Base-by-base conservation (phyloP, 306 rosid species). In the Quercus suber region DNA sequence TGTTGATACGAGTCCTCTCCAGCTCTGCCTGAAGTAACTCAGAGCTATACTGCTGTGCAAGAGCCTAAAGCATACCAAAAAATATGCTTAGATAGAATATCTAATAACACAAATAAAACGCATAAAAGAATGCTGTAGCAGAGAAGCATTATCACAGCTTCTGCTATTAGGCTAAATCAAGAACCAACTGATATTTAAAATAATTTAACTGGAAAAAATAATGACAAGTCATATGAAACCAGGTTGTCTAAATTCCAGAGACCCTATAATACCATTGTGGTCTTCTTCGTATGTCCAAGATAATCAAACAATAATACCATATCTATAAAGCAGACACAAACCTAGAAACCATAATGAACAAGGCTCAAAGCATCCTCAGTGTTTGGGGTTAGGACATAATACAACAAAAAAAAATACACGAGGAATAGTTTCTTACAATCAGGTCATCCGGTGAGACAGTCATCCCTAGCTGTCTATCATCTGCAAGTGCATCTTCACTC, bases 1-100 rank as follows among this genome's bases (percentile, higher is more conserved):
- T 91, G 87, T 96, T 96, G 80, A 96, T 91, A 33, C 95, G 97
- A 43, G 99, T 96, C 82, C 98, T 87, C 88, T 93, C 99, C 6
- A 96, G 94, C 81, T 96, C 99, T 73, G 81, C 83, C 82, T 91
- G 93, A 77, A 96, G 96, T 49, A 96, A 86, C 80, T 96, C 99
- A 0, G 97, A 87, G 87, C 97, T 89, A 81, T 73, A 93, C 80
- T 93, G 98, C 88, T 96, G 99, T 10, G 99, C 97, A 72, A 93
- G 89, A 76, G 90, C 92, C 99, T 96, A 90, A 67, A 76, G 65
- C 75, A 74, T 27, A 67, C 69, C 69, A 84, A 78, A 68, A 68
- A 73, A 77, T 73, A 77, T 61, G 77, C 58, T 75, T 53, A 82
- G 85, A 43, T 28, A 7, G 20, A 71, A 71, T 23, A 56, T 43